Evolutionary conservation across 768 basidiomycete genomes (phyloP).

Genomic region (Kwoniella europaea): DNA sequence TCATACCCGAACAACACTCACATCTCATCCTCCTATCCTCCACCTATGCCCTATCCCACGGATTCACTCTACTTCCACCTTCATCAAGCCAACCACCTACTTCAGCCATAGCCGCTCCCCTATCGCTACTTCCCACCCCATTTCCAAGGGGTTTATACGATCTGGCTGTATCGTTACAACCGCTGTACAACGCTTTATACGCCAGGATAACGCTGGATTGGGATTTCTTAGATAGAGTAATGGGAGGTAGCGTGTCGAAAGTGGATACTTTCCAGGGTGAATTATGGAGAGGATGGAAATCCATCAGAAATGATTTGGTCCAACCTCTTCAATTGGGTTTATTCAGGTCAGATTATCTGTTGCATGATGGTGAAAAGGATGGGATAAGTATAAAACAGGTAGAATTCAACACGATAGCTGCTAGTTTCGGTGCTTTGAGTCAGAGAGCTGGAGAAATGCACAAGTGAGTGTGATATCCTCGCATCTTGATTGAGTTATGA

Average conservation of each 20-base stretch:
- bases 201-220: constrained; percentile 78
- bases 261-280: constrained; percentile 85
- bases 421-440: constrained; percentile 80
- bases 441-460: constrained; percentile 67
- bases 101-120: constrained; percentile 86
- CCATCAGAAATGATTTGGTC: constrained; percentile 67
- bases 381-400: constrained; percentile 78
- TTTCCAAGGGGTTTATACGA: constrained; percentile 76
- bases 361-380: constrained; percentile 63
- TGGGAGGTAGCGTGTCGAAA: constrained; percentile 82
- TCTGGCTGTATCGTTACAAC: constrained; percentile 71
- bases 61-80: constrained; percentile 65
- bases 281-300: constrained; percentile 86
- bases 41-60: constrained; percentile 82
- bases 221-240: constrained; percentile 77
- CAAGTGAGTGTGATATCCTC: constrained; percentile 68
- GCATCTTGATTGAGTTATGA: too few relatives aligned
- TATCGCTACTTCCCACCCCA: constrained; percentile 85
- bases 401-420: constrained; percentile 96
- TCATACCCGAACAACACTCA: constrained; percentile 67
- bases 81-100: constrained; percentile 54
- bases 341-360: constrained; percentile 91
- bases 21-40: constrained; percentile 71
- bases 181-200: constrained; percentile 81
- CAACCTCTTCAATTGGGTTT: constrained; percentile 83